Conservation (phyloP, 164 flowering plant species). For the Macadamia tetraphylla region DNA sequence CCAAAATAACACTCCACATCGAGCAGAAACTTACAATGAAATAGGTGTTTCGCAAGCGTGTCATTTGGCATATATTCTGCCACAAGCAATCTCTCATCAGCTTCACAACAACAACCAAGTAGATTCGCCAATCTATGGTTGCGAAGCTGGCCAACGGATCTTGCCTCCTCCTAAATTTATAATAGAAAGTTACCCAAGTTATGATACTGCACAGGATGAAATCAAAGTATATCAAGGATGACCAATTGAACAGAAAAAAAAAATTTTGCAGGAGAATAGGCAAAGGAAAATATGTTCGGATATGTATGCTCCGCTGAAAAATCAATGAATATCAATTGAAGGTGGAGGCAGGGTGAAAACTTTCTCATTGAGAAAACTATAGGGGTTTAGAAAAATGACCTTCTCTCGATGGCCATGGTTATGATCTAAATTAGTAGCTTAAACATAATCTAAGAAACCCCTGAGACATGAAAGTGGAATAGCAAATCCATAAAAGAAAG, state of each 20-base stretch:
- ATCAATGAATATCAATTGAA: too few species aligned
- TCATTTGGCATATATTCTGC: constrained; percentile 93
- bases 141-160: constrained; percentile 83
- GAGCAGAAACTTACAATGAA: constrained; percentile 66
- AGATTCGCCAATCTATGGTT: constrained; percentile 74
- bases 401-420: too few species aligned
- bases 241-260: not conserved
- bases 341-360: too few species aligned
- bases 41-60: constrained; percentile 84
- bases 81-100: constrained; percentile 82
- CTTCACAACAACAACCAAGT: constrained; percentile 88
- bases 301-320: too few species aligned
- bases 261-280: too few species aligned
- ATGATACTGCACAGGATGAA: not conserved
- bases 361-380: too few species aligned
- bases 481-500: too few species aligned
- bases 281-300: too few species aligned
- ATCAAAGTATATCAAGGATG: not conserved
- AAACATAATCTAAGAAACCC: not conserved
- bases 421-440: too few species aligned
- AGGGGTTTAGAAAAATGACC: too few species aligned
- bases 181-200: constrained; percentile 1
- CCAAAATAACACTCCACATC: not conserved
- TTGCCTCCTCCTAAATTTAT: constrained; percentile 75
- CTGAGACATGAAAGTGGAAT: too few species aligned